Evolutionary conservation across 1,139 yeast species (phyloP), one percentile per base, ranked within the genome.

Genomic region (Yamadazyma pseudoaaseri): DNA sequence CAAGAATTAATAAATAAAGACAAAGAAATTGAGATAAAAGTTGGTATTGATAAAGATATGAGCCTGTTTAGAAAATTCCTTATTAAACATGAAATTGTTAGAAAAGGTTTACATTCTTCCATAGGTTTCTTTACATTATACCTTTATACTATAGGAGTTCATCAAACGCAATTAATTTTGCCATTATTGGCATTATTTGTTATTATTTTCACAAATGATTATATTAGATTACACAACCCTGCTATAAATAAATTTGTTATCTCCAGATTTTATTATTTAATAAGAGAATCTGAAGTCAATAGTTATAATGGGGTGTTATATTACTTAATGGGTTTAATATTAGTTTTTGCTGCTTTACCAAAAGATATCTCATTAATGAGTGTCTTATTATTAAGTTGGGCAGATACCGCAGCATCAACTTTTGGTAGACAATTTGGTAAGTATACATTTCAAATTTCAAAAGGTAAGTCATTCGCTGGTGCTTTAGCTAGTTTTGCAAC

Each of bases 331-430:
- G 98, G 98, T 2, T 65, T 87, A 34, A 64, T 80, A 20, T 62
- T 86, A 41, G 87, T 90, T 4, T 85, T 87, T 49, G 47, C 70
- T 2, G 56, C 78, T 12, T 81, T 79, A 48, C 83, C 95, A 11
- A 87, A 87, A 61, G 98, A 92, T 53, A 79, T 92, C 33, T 70
- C 82, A 1, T 66, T 90, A 16, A 70, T 89, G 66, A 73, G 95
- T 17, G 79, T 87, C 6, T 67, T 89, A 45, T 65, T 92, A 37
- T 73, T 92, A 44, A 85, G 96, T 54, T 92, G 97, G 97, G 90
- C 96, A 8, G 98, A 92, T 55, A 89, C 97, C 7, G 94, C 97
- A 5, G 98, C 98, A 2, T 86, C 97, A 3, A 86, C 97, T 1
- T 60, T 90, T 51, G 98, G 97, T 15, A 73, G 97, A 45, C 74